phyloP scores from a whole-genome alignment of 1,284 basidiomycete species.

The Ganoderma resinaceum region DNA sequence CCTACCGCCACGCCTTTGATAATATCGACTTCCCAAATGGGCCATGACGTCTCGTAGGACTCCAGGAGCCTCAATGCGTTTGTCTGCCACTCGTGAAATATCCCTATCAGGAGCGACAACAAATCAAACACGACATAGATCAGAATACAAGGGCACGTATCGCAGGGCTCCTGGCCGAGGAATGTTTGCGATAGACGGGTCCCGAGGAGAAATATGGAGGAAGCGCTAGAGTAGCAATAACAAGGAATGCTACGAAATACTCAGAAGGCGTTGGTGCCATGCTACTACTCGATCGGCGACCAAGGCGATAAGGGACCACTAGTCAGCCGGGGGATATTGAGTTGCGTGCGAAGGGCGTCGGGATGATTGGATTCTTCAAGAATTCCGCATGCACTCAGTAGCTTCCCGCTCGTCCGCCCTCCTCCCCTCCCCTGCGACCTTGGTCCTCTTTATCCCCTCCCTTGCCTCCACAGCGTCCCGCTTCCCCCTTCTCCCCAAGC shows the following conservation, averaged over 20 bases:
- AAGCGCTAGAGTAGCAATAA: neutral
- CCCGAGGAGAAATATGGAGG: neutral
- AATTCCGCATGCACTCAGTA: conserved; percentile 8
- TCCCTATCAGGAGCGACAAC: neutral
- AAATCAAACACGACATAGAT: neutral
- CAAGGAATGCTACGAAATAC: neutral
- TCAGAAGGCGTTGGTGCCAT: neutral
- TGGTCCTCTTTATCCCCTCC: conserved; percentile 24
- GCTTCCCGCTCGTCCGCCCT: conserved; percentile 20
- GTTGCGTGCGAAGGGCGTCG: conserved; percentile 5
- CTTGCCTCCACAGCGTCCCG: conserved; percentile 9
- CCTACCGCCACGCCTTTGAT: neutral
- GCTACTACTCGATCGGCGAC: neutral
- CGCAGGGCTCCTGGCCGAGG: neutral
- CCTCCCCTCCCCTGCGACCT: conserved; percentile 23
- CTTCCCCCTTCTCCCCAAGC: conserved; percentile 18
- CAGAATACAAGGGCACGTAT: neutral
- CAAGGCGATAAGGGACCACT: conserved; percentile 4
- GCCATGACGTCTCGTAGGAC: neutral
- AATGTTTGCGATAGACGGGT: neutral
- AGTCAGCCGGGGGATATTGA: conserved; percentile 1
- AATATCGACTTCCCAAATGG: neutral
- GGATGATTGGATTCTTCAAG: conserved; percentile 4
- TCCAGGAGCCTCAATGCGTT: neutral
- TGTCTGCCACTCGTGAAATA: neutral